Evolutionary conservation across 2,329 filamentous ascomycete species (phyloP), one percentile per base, ranked within the genome.

Genomic region (Lasiodiplodia hormozganensis): DNA sequence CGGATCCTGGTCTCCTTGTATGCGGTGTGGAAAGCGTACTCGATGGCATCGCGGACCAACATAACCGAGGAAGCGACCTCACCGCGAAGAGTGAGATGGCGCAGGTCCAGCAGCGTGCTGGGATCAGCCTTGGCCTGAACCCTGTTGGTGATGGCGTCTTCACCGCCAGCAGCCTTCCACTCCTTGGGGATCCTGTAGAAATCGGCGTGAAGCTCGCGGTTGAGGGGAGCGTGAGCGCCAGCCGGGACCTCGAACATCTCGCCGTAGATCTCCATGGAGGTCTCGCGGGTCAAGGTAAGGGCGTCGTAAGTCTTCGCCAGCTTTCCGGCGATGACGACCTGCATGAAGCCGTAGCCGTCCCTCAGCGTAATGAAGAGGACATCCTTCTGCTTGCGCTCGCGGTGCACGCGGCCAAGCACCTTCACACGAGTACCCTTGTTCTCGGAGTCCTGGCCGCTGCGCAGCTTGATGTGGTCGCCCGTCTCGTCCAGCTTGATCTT

Each of bases 251-350:
- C 87, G 77, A 88, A 89, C 86, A 97, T 89, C 84, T 96, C 92
- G 73, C 94, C 94, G 70, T 89, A 89, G 69, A 97, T 88, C 75
- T 90, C 89, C 76, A 97, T 89, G 64, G 93, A 93, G n/a, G 93
- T 96, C 82, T 95, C 94, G 71, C 91, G 89, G 38, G 93, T 92
- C 73, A 97, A 87, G 28, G 91, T 94, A 74, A 97, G 84, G 70
- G 93, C 92, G 76, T 97, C 93, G 83, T 96, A 96, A n/a, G 92
- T 95, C 85, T 93, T 94, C 73, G 93, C 91, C 74, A 98, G 86
- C 71, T 93, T 86, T 68, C 94, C 94, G 3, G 89, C 87, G 73
- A 97, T 84, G 70, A 97, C 87, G 76, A 93, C 94, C 84, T 97
- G 94, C 79, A 98, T 85, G 76, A 90, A 90, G 66, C 92, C 92